These are phyloP conservation scores for Fusarium decemcellulare DNA, from an alignment of 2,329 filamentous ascomycete species.

Conservation along the genomic window DNA sequence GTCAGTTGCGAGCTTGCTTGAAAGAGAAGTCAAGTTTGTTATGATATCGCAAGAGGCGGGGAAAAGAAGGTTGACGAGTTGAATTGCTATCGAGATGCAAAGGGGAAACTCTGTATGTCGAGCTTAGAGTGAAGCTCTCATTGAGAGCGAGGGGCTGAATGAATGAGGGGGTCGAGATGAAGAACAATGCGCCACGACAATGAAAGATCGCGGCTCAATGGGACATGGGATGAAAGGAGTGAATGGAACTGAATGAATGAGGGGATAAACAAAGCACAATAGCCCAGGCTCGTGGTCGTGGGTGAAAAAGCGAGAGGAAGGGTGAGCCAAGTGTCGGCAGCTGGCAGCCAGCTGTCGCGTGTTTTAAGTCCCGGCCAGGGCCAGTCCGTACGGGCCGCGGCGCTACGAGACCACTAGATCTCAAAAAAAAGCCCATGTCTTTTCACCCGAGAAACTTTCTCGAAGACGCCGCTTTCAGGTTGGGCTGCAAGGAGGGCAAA, in stretches of 20 bases:
- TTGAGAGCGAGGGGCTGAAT: not conserved
- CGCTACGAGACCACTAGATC: conserved; percentile 24
- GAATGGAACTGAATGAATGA: conserved; percentile 17
- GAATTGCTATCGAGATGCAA: not conserved
- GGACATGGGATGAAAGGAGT: not conserved
- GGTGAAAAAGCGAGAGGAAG: conserved; percentile 15
- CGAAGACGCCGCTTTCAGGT: conserved; percentile 10
- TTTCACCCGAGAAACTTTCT: conserved; percentile 10
- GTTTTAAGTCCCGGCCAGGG: conserved; percentile 15
- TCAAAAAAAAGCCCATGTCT: not conserved
- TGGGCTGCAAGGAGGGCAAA: conserved; percentile 1
- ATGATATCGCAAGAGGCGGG: not conserved
- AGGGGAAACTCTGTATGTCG: conserved; percentile 2
- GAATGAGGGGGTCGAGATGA: conserved; percentile 1
- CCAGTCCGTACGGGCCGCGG: not conserved
- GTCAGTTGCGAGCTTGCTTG: conserved; percentile 29
- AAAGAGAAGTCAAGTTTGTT: conserved; percentile 5
- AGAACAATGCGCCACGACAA: conserved; percentile 19
- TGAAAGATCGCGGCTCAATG: not conserved
- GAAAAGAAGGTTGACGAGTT: conserved; percentile 2
- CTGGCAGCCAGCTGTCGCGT: conserved; percentile 13
- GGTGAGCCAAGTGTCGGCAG: conserved; percentile 9
- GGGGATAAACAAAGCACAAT: conserved; percentile 27
- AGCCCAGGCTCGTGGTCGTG: not conserved
- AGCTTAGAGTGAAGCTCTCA: conserved; percentile 26